phyloP scores from a whole-genome alignment of 2,329 filamentous ascomycete genomes.

The Alternaria angustiovoidea region DNA sequence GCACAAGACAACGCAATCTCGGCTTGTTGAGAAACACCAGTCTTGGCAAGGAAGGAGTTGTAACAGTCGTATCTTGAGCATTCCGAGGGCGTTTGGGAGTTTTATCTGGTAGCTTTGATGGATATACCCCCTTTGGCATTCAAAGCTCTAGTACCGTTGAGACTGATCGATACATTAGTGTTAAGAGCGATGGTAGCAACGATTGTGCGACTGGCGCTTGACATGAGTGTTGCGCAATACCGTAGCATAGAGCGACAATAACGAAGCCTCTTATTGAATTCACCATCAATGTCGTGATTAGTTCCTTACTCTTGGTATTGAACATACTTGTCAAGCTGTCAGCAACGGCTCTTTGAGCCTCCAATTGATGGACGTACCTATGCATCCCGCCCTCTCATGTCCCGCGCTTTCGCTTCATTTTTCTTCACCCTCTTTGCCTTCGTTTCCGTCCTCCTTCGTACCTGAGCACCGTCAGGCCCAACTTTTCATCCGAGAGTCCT shows the following conservation, averaged over 20 bases:
- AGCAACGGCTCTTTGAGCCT: background rate
- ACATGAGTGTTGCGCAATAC: background rate
- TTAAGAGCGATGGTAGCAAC: background rate
- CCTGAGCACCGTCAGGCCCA: conserved; percentile 12
- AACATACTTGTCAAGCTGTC: background rate
- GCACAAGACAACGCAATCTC: background rate
- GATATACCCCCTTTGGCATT: conserved; percentile 8
- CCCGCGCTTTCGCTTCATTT: background rate
- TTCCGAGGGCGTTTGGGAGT: conserved; percentile 1
- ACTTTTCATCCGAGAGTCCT: background rate
- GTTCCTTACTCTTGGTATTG: background rate
- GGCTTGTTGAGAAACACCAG: background rate
- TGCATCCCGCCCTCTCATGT: background rate
- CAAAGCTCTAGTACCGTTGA: background rate
- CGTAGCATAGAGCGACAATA: background rate
- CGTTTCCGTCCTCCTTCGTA: background rate
- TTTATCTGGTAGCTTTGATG: background rate
- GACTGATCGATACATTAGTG: background rate
- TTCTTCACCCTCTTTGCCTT: background rate
- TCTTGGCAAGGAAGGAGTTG: background rate
- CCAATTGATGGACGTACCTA: background rate
- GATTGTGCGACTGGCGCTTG: background rate
- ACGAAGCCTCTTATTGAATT: background rate
- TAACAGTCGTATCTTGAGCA: no score
- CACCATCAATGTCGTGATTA: background rate